A percentile compares a stretch with the other conserved stretches of the same genome.
These are phyloP conservation scores for Cokeromyces recurvatus DNA, from an alignment of 371 early-diverging fungal species.

Conservation along the genomic window DNA sequence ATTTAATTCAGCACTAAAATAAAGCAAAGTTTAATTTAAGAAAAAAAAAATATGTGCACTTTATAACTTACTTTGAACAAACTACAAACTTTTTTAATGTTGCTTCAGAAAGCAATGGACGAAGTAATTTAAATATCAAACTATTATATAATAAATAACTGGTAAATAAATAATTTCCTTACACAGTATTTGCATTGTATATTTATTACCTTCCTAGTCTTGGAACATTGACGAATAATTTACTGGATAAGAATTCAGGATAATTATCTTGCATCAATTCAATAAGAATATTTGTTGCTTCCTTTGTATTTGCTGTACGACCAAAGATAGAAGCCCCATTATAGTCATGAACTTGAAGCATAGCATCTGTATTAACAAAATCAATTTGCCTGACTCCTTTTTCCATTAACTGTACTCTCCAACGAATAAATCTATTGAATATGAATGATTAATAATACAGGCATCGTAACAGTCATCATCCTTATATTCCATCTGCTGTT, in stretches of 20 bases:
- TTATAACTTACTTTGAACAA: constrained; percentile 38
- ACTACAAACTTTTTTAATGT: constrained; percentile 59
- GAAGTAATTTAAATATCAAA: constrained; percentile 50
- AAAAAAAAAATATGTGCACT: no score
- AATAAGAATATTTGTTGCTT: constrained; percentile 48
- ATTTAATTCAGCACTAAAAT: constrained; percentile 8
- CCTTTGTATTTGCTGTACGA: constrained; percentile 45
- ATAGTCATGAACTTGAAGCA: constrained; percentile 65
- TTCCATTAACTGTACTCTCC: constrained; percentile 63
- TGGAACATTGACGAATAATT: constrained; percentile 59
- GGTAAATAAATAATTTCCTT: no score
- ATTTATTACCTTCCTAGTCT: constrained; percentile 55
- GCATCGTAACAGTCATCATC: no score
- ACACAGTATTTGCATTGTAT: no score
- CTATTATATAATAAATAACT: no score
- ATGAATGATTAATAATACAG: neutral
- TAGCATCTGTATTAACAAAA: constrained; percentile 49
- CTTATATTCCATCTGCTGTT: no score
- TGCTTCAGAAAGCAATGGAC: constrained; percentile 51
- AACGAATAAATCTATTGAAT: constrained; percentile 47
- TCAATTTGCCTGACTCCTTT: constrained; percentile 48
- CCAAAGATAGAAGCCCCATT: constrained; percentile 48
- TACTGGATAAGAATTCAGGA: constrained; percentile 54
- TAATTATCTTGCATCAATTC: constrained; percentile 62
- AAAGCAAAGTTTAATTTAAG: no score